These are phyloP conservation scores for Priceomyces medius DNA, from an alignment of 805 yeast genomes.

Conservation along the genomic window DNA sequence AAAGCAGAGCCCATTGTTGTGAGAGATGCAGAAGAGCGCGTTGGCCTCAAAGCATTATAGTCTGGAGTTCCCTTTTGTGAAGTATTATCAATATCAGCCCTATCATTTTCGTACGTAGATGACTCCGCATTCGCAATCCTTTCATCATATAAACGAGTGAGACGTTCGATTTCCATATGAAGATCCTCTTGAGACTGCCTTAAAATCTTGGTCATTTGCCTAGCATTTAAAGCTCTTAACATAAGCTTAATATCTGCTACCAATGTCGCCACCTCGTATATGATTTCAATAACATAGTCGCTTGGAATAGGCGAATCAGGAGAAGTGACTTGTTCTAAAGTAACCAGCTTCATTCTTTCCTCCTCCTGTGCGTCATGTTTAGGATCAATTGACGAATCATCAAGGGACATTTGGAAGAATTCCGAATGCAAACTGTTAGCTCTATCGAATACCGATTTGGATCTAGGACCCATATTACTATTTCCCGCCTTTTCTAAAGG, in stretches of 20 bases:
- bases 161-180: slow-evolving; percentile 20
- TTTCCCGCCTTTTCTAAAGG: slow-evolving; percentile 26
- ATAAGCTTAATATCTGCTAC: slow-evolving; percentile 65
- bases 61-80: not conserved
- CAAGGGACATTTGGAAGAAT: not conserved
- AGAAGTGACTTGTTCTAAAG: slow-evolving; percentile 57
- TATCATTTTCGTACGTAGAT: not conserved
- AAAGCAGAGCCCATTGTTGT: slow-evolving; percentile 12
- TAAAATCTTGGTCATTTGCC: slow-evolving; percentile 47
- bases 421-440: slow-evolving; percentile 10
- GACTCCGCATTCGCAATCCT: not conserved
- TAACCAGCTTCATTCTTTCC: slow-evolving; percentile 20
- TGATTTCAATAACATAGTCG: slow-evolving; percentile 53
- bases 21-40: slow-evolving; percentile 12
- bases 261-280: slow-evolving; percentile 60
- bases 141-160: slow-evolving; percentile 1
- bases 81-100: not conserved
- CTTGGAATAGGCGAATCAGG: slow-evolving; percentile 57
- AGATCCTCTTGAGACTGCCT: slow-evolving; percentile 29
- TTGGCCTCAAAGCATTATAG: slow-evolving; percentile 7
- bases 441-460: slow-evolving; percentile 39
- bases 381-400: slow-evolving; percentile 6
- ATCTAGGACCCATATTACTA: slow-evolving; percentile 26
- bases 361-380: slow-evolving; percentile 17
- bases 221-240: slow-evolving; percentile 53